These are phyloP conservation scores for Wallacemonas rigidus DNA, from an alignment of 208 protist genomes.

Conservation along the genomic window DNA sequence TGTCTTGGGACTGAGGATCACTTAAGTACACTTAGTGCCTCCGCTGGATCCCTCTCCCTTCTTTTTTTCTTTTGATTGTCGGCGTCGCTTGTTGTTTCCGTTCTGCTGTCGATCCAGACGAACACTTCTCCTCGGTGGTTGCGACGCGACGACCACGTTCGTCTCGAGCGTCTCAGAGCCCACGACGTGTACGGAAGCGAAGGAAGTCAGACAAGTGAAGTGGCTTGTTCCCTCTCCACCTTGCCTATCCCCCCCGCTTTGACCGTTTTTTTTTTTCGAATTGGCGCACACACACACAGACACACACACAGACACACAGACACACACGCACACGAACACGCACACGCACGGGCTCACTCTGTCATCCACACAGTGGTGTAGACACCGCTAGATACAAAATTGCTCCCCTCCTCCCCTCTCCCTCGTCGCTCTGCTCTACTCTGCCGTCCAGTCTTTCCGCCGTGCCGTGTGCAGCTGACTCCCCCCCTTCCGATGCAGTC, in stretches of 20 bases:
- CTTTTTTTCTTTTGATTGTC: constrained; percentile 13
- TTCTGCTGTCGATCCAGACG: neutral
- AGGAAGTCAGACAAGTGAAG: no score
- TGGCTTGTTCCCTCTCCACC: no score
- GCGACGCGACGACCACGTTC: no score
- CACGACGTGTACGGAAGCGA: no score
- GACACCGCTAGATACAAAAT: neutral
- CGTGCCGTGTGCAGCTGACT: no score
- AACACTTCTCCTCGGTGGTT: no score
- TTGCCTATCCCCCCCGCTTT: neutral
- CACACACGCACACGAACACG: constrained; percentile 17
- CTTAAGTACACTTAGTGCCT: no score
- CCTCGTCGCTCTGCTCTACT: no score
- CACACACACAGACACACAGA: constrained; percentile 18
- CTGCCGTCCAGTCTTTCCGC: no score
- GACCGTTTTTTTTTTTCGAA: neutral
- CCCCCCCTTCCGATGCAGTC: neutral
- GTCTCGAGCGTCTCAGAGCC: no score
- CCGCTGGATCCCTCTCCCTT: constrained; percentile 5
- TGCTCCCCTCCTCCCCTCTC: neutral
- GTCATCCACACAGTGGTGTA: no score
- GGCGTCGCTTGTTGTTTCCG: neutral
- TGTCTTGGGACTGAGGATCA: no score
- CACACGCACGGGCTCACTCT: neutral
- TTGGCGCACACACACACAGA: constrained; percentile 19